These are phyloP conservation scores for Phytophthora cryptogea DNA, from an alignment of 352 stramenopile species.

Conservation along the genomic window DNA sequence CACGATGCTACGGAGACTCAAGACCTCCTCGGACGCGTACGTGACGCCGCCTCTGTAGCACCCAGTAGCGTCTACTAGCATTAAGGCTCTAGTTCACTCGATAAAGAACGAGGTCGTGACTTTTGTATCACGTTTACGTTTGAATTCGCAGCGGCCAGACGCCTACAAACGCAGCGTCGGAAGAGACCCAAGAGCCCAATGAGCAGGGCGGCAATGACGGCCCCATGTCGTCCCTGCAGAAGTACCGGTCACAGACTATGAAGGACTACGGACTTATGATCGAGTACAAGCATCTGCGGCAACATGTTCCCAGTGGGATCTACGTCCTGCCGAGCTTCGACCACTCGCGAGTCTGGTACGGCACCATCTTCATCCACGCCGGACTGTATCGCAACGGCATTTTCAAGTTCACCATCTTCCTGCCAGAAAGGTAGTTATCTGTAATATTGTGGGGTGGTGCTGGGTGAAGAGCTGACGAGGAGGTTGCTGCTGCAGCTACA, in stretches of 20 bases:
- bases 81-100: neutral
- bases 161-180: constrained; percentile 6
- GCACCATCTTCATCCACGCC: constrained; percentile 96
- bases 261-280: constrained; percentile 97
- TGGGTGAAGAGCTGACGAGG: constrained; percentile 10
- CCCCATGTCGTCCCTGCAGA: constrained; percentile 84
- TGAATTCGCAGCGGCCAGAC: constrained; percentile 23
- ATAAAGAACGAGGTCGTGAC: neutral
- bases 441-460: constrained; percentile 5
- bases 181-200: constrained; percentile 18
- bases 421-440: constrained; percentile 63
- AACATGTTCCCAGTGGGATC: constrained; percentile 94
- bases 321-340: constrained; percentile 95
- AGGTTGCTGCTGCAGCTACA: constrained; percentile 81
- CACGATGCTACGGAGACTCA: constrained; percentile 72
- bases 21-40: constrained; percentile 59
- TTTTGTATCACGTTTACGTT: constrained; percentile 3
- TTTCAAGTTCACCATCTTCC: constrained; percentile 96
- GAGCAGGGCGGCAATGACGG: constrained; percentile 33
- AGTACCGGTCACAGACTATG: constrained; percentile 87
- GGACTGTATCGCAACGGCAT: constrained; percentile 96
- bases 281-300: constrained; percentile 97
- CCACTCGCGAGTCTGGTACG: constrained; percentile 92
- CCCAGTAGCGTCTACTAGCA: neutral
- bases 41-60: constrained; percentile 7